phyloP scores from a whole-genome alignment of 2,329 filamentous ascomycete species.

The Phialemonium atrogriseum region DNA sequence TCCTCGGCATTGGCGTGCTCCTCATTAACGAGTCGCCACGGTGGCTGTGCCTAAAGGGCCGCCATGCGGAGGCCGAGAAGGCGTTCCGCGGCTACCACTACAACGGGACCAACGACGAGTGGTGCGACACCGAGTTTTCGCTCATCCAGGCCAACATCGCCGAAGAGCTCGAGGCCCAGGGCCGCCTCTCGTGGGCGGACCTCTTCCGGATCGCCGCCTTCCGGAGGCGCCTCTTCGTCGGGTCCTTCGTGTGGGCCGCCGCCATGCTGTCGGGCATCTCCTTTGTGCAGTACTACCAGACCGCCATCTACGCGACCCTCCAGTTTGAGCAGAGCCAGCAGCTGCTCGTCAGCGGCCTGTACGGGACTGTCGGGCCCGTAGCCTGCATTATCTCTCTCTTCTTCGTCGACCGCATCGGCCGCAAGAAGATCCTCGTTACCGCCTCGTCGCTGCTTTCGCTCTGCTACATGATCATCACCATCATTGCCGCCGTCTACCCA shows the following conservation, averaged over 20 bases:
- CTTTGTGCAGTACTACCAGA: conserved; percentile 34
- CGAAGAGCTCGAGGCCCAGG: conserved; percentile 20
- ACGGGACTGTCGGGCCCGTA: conserved; percentile 27
- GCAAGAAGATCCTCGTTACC: conserved; percentile 26
- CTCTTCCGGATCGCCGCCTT: conserved; percentile 24
- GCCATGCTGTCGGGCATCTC: conserved; percentile 32
- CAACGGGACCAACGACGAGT: conserved; percentile 25
- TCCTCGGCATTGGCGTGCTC: conserved; percentile 24
- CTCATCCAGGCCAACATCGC: conserved; percentile 27
- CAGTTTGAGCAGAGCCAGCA: conserved; percentile 26
- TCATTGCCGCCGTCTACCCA: conserved; percentile 27
- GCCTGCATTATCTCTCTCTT: conserved; percentile 28
- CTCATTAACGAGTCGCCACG: conserved; percentile 26
- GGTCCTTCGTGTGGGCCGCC: conserved; percentile 30
- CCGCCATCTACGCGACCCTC: conserved; percentile 30
- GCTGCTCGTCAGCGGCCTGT: conserved; percentile 29
- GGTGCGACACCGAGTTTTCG: conserved; percentile 25
- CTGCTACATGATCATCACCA: conserved; percentile 29
- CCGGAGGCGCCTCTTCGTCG: conserved; percentile 28
- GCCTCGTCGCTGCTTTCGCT: conserved; percentile 26
- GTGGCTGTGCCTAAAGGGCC: conserved; percentile 28
- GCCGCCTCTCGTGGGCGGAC: conserved; percentile 21
- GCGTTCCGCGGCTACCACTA: conserved; percentile 26
- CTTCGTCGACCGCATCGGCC: conserved; percentile 28
- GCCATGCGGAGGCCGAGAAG: conserved; percentile 24